These are phyloP conservation scores for Suhomyces taliae DNA, from an alignment of 1,139 yeast genomes.

Conservation along the genomic window DNA sequence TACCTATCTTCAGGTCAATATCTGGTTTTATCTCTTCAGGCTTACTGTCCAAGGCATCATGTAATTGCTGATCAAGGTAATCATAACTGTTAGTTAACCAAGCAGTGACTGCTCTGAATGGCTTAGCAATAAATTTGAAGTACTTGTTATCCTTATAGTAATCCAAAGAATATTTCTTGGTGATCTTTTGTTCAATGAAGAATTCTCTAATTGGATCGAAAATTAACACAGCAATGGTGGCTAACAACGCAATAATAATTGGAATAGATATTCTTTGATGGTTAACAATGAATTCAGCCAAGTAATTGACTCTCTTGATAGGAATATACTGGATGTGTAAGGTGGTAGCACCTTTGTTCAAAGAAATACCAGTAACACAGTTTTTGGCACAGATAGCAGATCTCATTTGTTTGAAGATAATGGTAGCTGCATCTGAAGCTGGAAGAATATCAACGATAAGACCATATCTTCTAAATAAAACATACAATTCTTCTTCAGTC, in stretches of 20 bases:
- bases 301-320: slow-evolving; percentile 47
- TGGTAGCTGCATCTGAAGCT: slow-evolving; percentile 48
- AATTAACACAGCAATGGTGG: slow-evolving; percentile 78
- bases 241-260: slow-evolving; percentile 42
- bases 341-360: slow-evolving; percentile 53
- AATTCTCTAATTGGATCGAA: slow-evolving; percentile 92
- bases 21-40: slow-evolving; percentile 11
- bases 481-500: slow-evolving; percentile 82
- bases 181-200: slow-evolving; percentile 72
- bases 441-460: slow-evolving; percentile 73
- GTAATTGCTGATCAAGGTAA: slow-evolving; percentile 17
- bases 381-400: slow-evolving; percentile 87
- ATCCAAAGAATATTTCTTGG: slow-evolving; percentile 44
- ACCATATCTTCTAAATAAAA: slow-evolving; percentile 85
- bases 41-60: slow-evolving; percentile 2
- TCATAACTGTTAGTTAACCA: slow-evolving; percentile 34
- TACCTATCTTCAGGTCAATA: slow-evolving; percentile 26
- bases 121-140: slow-evolving; percentile 28
- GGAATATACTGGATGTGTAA: slow-evolving; percentile 76
- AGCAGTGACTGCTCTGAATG: slow-evolving; percentile 23
- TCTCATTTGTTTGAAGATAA: slow-evolving; percentile 55
- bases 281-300: slow-evolving; percentile 59
- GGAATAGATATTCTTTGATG: slow-evolving; percentile 86
- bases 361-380: slow-evolving; percentile 76
- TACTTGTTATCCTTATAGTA: slow-evolving; percentile 33